Percentiles rank a stretch among this genome's conserved stretches.
Evolutionary conservation across 2,329 filamentous ascomycete species (phyloP).

Genomic region (Hypoxylon sp.): DNA sequence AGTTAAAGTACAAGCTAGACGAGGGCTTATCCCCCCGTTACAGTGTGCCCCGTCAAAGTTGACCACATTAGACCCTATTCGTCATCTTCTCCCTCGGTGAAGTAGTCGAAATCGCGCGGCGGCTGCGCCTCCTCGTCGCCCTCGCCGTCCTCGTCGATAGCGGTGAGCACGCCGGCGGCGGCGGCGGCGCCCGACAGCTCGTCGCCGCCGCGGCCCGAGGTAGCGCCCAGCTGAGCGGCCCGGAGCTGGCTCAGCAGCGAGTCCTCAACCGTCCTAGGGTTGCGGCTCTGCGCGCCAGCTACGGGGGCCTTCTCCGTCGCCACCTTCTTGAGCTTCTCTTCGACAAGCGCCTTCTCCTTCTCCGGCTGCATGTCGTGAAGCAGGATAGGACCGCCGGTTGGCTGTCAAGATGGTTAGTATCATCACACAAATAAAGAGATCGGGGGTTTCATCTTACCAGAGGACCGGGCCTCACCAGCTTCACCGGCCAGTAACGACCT

Average conservation of each 20-base stretch:
- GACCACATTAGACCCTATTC: constrained; percentile 44
- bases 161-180: constrained; percentile 83
- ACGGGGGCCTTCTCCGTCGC: constrained; percentile 72
- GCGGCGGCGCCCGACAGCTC: constrained; percentile 70
- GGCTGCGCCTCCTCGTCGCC: constrained; percentile 77
- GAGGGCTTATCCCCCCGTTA: not conserved
- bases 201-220: constrained; percentile 40
- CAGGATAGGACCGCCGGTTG: constrained; percentile 93
- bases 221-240: constrained; percentile 43
- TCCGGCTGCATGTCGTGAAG: constrained; percentile 84
- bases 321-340: constrained; percentile 91
- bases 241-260: constrained; percentile 46
- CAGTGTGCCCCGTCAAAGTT: too few relatives aligned
- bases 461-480: constrained; percentile 56
- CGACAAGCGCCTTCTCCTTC: constrained; percentile 83
- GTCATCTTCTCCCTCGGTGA: constrained; percentile 72
- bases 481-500: constrained; percentile 91
- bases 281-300: constrained; percentile 49
- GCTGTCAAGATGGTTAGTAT: constrained; percentile 67
- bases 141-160: constrained; percentile 86
- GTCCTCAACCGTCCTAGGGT: constrained; percentile 52
- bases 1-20: not conserved
- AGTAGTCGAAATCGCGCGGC: constrained; percentile 82
- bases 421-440: constrained; percentile 5
- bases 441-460: constrained; percentile 68